Conservation (phyloP, 2,329 filamentous ascomycete species). For the Coniella vitis region DNA sequence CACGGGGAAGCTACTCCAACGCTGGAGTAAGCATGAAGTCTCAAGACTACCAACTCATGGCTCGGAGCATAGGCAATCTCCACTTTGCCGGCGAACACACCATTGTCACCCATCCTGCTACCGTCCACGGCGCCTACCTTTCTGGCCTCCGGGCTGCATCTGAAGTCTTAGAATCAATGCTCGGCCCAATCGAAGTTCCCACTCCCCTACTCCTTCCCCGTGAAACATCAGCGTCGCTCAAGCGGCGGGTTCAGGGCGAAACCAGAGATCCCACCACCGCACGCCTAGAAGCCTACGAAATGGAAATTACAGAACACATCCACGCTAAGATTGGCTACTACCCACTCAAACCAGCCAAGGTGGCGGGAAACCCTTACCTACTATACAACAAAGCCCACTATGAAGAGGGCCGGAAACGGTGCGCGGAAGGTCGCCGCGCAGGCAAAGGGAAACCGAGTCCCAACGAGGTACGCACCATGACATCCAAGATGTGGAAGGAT, state of each 20-base stretch:
- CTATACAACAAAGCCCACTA: conserved; percentile 77
- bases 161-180: conserved; percentile 72
- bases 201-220: conserved; percentile 67
- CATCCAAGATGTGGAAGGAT: conserved; percentile 88
- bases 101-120: conserved; percentile 90
- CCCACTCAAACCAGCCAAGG: conserved; percentile 64
- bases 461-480: conserved; percentile 78
- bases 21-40: conserved; percentile 75
- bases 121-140: conserved; percentile 92
- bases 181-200: conserved; percentile 75
- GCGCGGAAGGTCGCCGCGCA: conserved; percentile 58
- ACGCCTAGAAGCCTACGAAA: conserved; percentile 50
- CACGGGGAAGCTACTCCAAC: conserved; percentile 92
- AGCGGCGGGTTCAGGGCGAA: conserved; percentile 45
- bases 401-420: conserved; percentile 52
- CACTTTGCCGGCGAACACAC: conserved; percentile 97
- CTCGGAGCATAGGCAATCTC: conserved; percentile 73
- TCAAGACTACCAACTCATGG: conserved; percentile 91
- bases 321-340: conserved; percentile 61
- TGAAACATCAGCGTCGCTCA: conserved; percentile 40
- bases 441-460: conserved; percentile 59
- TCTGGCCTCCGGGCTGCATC: conserved; percentile 86
- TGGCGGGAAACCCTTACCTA: conserved; percentile 78
- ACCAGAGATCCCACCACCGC: conserved; percentile 44
- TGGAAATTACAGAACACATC: conserved; percentile 45